Percentiles rank a stretch among this genome's conserved stretches.
phyloP scores from a whole-genome alignment of 305 asterid genomes.

The Fraxinus latifolia region DNA sequence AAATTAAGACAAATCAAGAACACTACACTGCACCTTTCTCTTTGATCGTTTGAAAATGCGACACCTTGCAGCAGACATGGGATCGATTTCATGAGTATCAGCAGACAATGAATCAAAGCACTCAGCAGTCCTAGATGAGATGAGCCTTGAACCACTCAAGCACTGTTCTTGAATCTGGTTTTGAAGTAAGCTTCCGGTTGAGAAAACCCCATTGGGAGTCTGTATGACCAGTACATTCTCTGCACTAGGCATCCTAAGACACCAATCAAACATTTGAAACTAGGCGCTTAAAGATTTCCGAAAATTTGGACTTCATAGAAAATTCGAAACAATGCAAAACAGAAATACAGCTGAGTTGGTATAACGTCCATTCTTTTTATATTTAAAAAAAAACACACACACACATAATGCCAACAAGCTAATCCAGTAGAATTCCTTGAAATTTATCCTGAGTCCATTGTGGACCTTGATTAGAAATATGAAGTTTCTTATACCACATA shows the following conservation, averaged over 20 bases:
- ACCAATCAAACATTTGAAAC: constrained; percentile 14
- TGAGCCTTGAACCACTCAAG: constrained; percentile 64
- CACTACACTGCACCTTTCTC: constrained; percentile 43
- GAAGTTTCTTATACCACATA: background rate
- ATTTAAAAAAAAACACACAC: background rate
- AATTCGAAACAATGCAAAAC: constrained; percentile 14
- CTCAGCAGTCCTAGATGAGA: constrained; percentile 50
- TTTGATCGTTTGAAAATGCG: constrained; percentile 54
- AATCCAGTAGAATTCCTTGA: background rate
- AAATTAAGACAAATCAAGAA: constrained; percentile 1
- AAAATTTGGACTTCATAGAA: constrained; percentile 1
- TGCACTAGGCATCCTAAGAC: constrained; percentile 65
- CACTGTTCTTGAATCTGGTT: constrained; percentile 60
- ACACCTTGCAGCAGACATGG: constrained; percentile 83
- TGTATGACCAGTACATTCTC: constrained; percentile 75
- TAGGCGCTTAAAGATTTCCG: constrained; percentile 7
- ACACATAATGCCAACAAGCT: background rate
- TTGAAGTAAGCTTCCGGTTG: constrained; percentile 52
- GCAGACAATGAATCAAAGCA: constrained; percentile 47
- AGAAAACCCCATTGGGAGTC: constrained; percentile 64
- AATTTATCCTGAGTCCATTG: background rate
- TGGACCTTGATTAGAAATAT: background rate
- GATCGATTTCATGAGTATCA: constrained; percentile 48
- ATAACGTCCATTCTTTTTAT: background rate
- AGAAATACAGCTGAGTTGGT: background rate